Evolutionary conservation across 495 filamentous ascomycete genomes (phyloP).

Genomic region (Xylaria flabelliformis): DNA sequence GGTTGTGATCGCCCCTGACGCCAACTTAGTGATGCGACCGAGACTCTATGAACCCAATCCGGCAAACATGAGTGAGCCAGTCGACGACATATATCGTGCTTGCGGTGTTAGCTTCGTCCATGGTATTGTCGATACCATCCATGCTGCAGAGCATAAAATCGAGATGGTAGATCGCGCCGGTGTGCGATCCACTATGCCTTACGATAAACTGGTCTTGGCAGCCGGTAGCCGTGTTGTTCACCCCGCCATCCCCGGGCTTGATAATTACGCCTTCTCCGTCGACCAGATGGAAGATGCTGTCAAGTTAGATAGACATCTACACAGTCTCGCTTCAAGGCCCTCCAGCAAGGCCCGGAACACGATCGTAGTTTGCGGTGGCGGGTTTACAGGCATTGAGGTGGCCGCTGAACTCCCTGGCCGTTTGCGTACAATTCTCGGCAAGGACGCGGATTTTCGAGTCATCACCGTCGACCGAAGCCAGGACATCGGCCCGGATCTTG

Average conservation of each 20-base stretch:
- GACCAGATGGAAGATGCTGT: slow-evolving; percentile 39
- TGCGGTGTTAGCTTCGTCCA: slow-evolving; percentile 33
- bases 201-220: slow-evolving; percentile 45
- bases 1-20: slow-evolving; percentile 41
- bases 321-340: slow-evolving; percentile 21
- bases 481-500: slow-evolving; percentile 29
- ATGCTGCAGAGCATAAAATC: slow-evolving; percentile 32
- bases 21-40: slow-evolving; percentile 41
- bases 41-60: slow-evolving; percentile 46
- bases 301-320: slow-evolving; percentile 32
- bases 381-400: slow-evolving; percentile 37
- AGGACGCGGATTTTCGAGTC: slow-evolving; percentile 27
- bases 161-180: slow-evolving; percentile 27
- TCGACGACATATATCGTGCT: slow-evolving; percentile 38
- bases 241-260: slow-evolving; percentile 38
- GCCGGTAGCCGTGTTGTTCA: slow-evolving; percentile 43
- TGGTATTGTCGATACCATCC: slow-evolving; percentile 39
- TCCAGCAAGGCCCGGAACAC: slow-evolving; percentile 34
- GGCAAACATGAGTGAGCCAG: slow-evolving; percentile 32
- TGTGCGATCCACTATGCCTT: slow-evolving; percentile 28
- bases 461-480: slow-evolving; percentile 22
- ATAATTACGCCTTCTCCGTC: slow-evolving; percentile 42
- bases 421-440: slow-evolving; percentile 29
- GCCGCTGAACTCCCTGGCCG: slow-evolving; percentile 33
- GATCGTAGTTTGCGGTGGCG: slow-evolving; percentile 35